These are phyloP conservation scores for Eleusine indica DNA, from an alignment of 176 grass and related monocot genomes.

Conservation along the genomic window DNA sequence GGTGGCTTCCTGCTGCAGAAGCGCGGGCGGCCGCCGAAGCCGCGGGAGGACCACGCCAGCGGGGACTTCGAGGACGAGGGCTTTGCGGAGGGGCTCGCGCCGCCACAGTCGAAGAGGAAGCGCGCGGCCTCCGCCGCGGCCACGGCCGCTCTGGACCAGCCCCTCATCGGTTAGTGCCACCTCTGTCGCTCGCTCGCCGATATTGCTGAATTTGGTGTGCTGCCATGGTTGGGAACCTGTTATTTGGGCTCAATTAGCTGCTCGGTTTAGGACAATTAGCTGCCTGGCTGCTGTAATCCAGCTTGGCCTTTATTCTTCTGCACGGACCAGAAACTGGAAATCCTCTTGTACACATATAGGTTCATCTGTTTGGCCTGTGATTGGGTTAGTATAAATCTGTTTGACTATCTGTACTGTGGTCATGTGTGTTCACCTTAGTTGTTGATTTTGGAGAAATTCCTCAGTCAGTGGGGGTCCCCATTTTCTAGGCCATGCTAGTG, in stretches of 20 bases:
- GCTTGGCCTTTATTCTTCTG: not conserved
- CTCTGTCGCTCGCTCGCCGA: too few relatives aligned
- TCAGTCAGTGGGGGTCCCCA: too few relatives aligned
- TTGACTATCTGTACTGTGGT: not conserved
- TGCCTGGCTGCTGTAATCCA: not conserved
- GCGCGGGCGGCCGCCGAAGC: slow-evolving; percentile 51
- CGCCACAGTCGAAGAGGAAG: slow-evolving; percentile 49
- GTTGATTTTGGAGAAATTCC: too few relatives aligned
- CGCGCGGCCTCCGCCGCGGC: slow-evolving; percentile 34
- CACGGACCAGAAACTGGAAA: not conserved
- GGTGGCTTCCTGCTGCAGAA: slow-evolving; percentile 30
- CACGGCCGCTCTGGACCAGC: slow-evolving; percentile 10
- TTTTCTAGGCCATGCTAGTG: not conserved
- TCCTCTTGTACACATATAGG: not conserved
- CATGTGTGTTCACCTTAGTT: not conserved
- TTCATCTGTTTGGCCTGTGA: not conserved
- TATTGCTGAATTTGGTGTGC: not conserved
- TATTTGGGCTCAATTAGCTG: slow-evolving; percentile 19
- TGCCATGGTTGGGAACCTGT: not conserved
- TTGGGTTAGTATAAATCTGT: not conserved
- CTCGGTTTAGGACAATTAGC: not conserved
- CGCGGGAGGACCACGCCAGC: slow-evolving; percentile 26
- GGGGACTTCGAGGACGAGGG: slow-evolving; percentile 1
- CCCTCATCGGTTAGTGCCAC: slow-evolving; percentile 43
- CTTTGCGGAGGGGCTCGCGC: slow-evolving; percentile 30